Conservation (phyloP, 2,329 filamentous ascomycete genomes). For the Calonectria montana region DNA sequence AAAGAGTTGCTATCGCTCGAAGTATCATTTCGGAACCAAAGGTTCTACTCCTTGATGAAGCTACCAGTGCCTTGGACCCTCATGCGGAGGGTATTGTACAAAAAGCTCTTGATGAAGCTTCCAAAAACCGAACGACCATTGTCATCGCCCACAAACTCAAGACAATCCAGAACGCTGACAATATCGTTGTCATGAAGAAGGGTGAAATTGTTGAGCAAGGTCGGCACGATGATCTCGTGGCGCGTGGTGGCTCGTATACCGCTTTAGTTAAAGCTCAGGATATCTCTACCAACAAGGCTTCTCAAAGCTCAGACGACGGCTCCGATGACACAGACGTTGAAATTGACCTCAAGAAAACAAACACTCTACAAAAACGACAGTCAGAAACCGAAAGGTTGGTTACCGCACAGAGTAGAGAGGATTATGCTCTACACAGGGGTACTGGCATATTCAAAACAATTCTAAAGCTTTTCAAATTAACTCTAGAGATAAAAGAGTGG, state of each 20-base stretch:
- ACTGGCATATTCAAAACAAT: neutral
- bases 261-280: conserved; percentile 54
- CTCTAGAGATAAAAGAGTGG: neutral
- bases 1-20: conserved; percentile 69
- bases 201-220: conserved; percentile 70
- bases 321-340: neutral
- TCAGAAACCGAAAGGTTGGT: neutral
- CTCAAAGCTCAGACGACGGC: neutral
- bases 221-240: conserved; percentile 61
- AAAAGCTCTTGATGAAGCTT: conserved; percentile 62
- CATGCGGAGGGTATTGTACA: conserved; percentile 62
- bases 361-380: neutral
- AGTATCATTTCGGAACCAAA: conserved; percentile 53
- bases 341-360: neutral
- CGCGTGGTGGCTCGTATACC: conserved; percentile 58
- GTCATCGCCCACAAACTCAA: conserved; percentile 70
- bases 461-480: neutral
- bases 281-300: neutral
- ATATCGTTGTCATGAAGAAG: conserved; percentile 70
- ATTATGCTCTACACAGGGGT: neutral
- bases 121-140: conserved; percentile 69
- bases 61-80: conserved; percentile 63
- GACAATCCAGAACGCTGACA: conserved; percentile 69
- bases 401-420: neutral
- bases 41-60: conserved; percentile 54